Evolutionary conservation across 2,329 filamentous ascomycete genomes (phyloP), one percentile per base, ranked within the genome.

Genomic region (Neonectria ditissima): DNA sequence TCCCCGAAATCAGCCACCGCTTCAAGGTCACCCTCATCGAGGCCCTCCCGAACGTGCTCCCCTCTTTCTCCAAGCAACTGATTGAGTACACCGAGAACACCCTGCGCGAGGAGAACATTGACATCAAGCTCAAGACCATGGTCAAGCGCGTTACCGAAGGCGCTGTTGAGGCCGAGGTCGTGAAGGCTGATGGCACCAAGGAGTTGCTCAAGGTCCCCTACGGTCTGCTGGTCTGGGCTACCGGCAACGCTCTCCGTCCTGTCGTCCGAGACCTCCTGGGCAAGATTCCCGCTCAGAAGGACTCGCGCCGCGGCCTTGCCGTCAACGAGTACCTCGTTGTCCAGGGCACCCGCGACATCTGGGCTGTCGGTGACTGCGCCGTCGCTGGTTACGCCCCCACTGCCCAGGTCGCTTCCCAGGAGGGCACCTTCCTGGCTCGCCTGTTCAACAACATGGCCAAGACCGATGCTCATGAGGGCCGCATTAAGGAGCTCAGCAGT

Each of bases 21-120:
- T 98, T 99, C 89, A 92, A 94, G 80, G 95, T 99, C 69, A 99
- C 96, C 62, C 90, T 99, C 51, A 95, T 99, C 70, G 96, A 99
- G 84, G 96, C 96, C 65, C 89, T 99, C 34, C 96, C 96, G 74
- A 97, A 97, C 80, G 94, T 97, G 55, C 88, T 99, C 69, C 96
- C 96, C 75, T 97, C 94, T 87, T 99, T 99, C 87, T 97, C 93
- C 79, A 98, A 98, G 88, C 94, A 97, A 81, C 86, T 99, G 76
- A 98, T 99, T 77, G 96, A 99, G 76, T 99, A 99, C 86, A 99
- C 96, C 73, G 96, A 99, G 84, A 95, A 94, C 81, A 97, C 95
- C 50, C 97, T 99, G 85, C 96, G 97, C 83, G 96, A 99, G 84
- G 96, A 99, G 82, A 94, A 94, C 78, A 99, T 99, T 78, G 91